Conservation (phyloP, 306 rosid species). For the Notholithocarpus densiflorus region DNA sequence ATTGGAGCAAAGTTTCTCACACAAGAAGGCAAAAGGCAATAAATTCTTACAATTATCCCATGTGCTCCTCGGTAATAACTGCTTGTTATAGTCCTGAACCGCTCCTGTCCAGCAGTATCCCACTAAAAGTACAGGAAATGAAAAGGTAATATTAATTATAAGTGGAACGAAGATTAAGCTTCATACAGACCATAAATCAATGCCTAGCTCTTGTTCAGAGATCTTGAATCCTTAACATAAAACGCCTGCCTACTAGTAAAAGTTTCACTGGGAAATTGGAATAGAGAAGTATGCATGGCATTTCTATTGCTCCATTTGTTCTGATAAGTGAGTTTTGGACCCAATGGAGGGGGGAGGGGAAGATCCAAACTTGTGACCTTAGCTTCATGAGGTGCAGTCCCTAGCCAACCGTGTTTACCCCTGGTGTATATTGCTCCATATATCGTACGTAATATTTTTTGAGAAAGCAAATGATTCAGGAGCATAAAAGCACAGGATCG, state of each 20-base stretch:
- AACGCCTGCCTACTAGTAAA: background rate
- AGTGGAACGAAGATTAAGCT: background rate
- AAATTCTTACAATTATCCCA: slow-evolving; percentile 77
- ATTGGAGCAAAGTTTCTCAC: background rate
- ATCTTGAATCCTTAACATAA: background rate
- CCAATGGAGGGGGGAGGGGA: too few species aligned
- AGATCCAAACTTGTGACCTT: too few species aligned
- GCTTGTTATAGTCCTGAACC: slow-evolving; percentile 97
- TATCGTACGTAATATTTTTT: background rate
- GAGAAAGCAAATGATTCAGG: background rate
- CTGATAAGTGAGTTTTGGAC: too few species aligned
- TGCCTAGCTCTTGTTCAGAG: background rate
- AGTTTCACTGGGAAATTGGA: background rate
- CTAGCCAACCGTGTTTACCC: too few species aligned
- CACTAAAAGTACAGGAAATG: slow-evolving; percentile 49
- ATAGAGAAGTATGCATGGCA: background rate
- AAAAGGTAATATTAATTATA: background rate
- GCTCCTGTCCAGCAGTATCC: slow-evolving; percentile 99
- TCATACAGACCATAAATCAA: background rate
- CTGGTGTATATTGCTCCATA: background rate
- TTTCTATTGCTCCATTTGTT: background rate
- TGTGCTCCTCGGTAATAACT: slow-evolving; percentile 98
- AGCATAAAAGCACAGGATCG: background rate
- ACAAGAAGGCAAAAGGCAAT: background rate
- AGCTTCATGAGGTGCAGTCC: too few species aligned